These are phyloP conservation scores for Asclepias syriaca DNA, from an alignment of 257 asterid species.

Conservation along the genomic window DNA sequence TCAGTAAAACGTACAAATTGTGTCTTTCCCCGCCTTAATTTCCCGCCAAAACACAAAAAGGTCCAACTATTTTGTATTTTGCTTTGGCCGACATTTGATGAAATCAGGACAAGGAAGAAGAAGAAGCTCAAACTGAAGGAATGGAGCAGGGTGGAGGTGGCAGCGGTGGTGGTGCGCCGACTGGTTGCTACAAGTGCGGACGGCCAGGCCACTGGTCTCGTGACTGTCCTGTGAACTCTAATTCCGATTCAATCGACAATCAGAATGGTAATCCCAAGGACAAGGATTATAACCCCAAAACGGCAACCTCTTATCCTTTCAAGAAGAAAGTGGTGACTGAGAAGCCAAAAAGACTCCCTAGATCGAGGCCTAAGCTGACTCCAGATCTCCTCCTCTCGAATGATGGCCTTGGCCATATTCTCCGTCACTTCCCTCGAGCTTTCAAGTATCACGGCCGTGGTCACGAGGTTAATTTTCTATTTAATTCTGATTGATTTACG, in stretches of 20 bases:
- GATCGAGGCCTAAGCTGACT: constrained; percentile 70
- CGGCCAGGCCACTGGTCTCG: constrained; percentile 99
- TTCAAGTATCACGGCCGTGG: constrained; percentile 85
- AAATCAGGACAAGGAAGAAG: background rate
- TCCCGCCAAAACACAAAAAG: background rate
- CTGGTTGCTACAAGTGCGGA: constrained; percentile 96
- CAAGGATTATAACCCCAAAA: background rate
- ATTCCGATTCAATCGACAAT: constrained; percentile 11
- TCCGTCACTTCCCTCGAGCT: constrained; percentile 77
- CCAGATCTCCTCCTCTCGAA: constrained; percentile 84
- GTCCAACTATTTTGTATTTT: background rate
- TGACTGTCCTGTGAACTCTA: constrained; percentile 68
- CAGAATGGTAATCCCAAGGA: constrained; percentile 12
- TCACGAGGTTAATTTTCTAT: constrained; percentile 51
- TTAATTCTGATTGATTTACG: background rate
- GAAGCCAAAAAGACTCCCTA: constrained; percentile 49
- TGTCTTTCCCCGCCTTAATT: background rate
- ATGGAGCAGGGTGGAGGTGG: constrained; percentile 40
- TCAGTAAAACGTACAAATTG: background rate
- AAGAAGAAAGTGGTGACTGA: constrained; percentile 21
- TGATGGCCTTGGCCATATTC: constrained; percentile 72
- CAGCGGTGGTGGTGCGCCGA: constrained; percentile 49
- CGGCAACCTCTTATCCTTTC: background rate
- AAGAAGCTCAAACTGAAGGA: constrained; percentile 6
- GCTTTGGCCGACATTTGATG: background rate